These are phyloP conservation scores for Purshia tridentata DNA, from an alignment of 306 rosid species.

Conservation along the genomic window DNA sequence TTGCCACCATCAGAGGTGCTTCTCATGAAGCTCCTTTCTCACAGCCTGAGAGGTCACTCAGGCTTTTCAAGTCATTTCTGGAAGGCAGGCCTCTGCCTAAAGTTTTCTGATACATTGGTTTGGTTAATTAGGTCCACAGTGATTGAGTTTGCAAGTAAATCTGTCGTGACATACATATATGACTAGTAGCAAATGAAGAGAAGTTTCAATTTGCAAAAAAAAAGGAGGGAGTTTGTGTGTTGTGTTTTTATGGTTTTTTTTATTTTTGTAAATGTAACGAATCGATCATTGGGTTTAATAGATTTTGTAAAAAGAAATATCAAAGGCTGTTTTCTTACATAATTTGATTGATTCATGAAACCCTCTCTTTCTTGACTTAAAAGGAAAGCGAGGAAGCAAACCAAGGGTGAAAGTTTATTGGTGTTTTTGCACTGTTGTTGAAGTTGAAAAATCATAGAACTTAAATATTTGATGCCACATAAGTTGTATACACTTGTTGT, in stretches of 20 bases:
- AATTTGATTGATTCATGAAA: not conserved
- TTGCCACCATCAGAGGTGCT: constrained; percentile 44
- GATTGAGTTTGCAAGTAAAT: not conserved
- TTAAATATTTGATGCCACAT: too few relatives aligned
- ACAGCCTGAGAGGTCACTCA: constrained; percentile 43
- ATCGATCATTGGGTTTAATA: not conserved
- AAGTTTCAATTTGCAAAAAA: not conserved
- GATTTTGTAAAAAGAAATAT: not conserved
- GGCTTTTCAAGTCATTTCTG: constrained; percentile 33
- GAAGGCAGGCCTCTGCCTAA: constrained; percentile 36
- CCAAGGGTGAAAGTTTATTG: too few relatives aligned
- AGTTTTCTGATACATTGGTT: constrained; percentile 14
- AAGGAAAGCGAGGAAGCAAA: too few relatives aligned
- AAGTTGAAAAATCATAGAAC: too few relatives aligned
- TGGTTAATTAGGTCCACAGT: not conserved
- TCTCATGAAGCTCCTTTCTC: constrained; percentile 43
- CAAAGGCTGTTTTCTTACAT: not conserved
- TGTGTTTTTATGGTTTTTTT: not conserved
- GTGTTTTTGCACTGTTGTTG: too few relatives aligned
- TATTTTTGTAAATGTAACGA: not conserved
- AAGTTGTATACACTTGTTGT: too few relatives aligned
- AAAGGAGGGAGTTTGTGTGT: not conserved
- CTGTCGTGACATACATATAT: not conserved
- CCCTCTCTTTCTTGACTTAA: not conserved
- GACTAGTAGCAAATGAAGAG: not conserved